Percentiles rank a stretch among this genome's conserved stretches.
These are phyloP conservation scores for Gyromitra esculenta DNA, from an alignment of 2,329 filamentous ascomycete species.

Conservation along the genomic window DNA sequence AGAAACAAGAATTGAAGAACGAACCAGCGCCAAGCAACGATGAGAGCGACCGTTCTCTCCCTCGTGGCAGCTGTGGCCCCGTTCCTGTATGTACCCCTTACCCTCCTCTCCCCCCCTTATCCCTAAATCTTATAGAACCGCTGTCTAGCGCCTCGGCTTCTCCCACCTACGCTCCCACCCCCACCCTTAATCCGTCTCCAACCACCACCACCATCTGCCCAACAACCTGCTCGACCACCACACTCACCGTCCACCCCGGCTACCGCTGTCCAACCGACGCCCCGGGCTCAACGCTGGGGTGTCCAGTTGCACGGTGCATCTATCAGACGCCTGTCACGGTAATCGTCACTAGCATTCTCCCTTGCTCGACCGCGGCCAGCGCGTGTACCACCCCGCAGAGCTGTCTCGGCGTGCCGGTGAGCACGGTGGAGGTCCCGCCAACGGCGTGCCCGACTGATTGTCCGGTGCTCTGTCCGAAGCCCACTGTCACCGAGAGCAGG, in stretches of 20 bases:
- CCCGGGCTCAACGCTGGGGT: slow-evolving; percentile 8
- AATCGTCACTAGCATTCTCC: slow-evolving; percentile 25
- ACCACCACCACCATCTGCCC: slow-evolving; percentile 4
- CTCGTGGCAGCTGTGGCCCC: background rate
- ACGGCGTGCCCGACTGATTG: slow-evolving; percentile 6
- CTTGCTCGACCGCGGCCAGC: slow-evolving; percentile 30
- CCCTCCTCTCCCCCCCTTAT: background rate
- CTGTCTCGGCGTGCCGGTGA: slow-evolving; percentile 10
- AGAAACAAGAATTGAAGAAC: no score
- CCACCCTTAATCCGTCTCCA: background rate
- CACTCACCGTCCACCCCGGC: slow-evolving; percentile 24
- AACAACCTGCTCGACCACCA: slow-evolving; percentile 42
- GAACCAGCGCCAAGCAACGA: background rate
- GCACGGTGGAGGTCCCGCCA: slow-evolving; percentile 23
- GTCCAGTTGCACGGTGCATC: slow-evolving; percentile 34
- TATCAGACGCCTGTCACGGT: slow-evolving; percentile 1
- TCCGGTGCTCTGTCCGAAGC: slow-evolving; percentile 19
- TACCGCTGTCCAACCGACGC: slow-evolving; percentile 22
- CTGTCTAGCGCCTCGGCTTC: slow-evolving; percentile 17
- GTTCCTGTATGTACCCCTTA: slow-evolving; percentile 10
- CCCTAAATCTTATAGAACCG: slow-evolving; percentile 1
- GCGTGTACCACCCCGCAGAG: slow-evolving; percentile 44
- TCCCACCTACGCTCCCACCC: background rate
- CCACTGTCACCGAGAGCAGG: background rate
- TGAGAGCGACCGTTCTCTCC: slow-evolving; percentile 10